These are phyloP conservation scores for Leccinum sublutescens DNA, from an alignment of 768 basidiomycete genomes.

Conservation along the genomic window DNA sequence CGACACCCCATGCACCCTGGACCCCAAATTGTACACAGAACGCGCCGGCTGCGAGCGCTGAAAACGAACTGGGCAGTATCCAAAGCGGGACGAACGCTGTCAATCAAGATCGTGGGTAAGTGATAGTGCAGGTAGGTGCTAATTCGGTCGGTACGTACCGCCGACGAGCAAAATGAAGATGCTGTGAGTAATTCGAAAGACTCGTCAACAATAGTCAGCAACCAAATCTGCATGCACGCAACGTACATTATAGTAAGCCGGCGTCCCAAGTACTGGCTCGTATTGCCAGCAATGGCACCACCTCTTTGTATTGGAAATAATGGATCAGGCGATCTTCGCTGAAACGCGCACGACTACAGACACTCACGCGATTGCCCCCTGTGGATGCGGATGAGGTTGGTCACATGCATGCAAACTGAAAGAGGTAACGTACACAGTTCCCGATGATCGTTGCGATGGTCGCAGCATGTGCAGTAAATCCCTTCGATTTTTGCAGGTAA, in stretches of 20 bases:
- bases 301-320: conserved; percentile 40
- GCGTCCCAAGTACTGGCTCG: conserved; percentile 76
- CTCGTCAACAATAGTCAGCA: not conserved
- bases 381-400: not conserved
- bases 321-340: not conserved
- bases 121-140: not conserved
- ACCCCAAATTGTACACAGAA: conserved; percentile 88
- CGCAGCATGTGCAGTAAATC: conserved; percentile 40
- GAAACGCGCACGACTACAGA: conserved; percentile 7
- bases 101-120: not conserved
- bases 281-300: conserved; percentile 67
- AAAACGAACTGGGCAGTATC: conserved; percentile 74
- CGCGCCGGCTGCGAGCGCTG: conserved; percentile 73
- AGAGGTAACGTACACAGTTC: conserved; percentile 48
- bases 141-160: conserved; percentile 13
- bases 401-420: not conserved
- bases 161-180: conserved; percentile 28
- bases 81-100: conserved; percentile 70
- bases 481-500: conserved; percentile 63
- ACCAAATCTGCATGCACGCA: not conserved
- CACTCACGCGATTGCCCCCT: conserved; percentile 47
- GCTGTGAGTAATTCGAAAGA: conserved; percentile 3
- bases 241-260: conserved; percentile 69
- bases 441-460: not conserved
- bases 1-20: conserved; percentile 89